These are phyloP conservation scores for Lagenaria siceraria DNA, from an alignment of 306 rosid genomes.

Conservation along the genomic window DNA sequence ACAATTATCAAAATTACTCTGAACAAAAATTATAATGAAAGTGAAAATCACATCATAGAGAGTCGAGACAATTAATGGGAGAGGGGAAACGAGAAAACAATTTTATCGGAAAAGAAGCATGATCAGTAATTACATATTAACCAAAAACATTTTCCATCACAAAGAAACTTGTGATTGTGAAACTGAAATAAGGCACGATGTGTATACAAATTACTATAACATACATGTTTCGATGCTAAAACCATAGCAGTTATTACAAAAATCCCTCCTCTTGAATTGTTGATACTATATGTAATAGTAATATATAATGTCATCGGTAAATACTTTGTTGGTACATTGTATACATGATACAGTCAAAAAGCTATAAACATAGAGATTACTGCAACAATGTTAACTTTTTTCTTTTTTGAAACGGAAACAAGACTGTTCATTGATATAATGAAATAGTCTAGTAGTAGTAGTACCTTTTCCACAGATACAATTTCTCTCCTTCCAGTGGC, in stretches of 20 bases:
- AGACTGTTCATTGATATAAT: no score
- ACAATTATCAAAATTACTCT: not conserved
- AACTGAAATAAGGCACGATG: not conserved
- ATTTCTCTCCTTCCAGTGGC: slow-evolving; percentile 9
- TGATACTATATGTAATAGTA: not conserved
- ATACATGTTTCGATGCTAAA: not conserved
- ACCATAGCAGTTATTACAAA: not conserved
- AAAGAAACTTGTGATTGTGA: not conserved
- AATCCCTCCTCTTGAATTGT: not conserved
- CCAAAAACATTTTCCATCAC: not conserved
- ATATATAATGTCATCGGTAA: not conserved
- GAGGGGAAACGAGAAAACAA: not conserved
- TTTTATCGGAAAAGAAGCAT: not conserved
- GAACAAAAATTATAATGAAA: not conserved
- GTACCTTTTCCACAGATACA: slow-evolving; percentile 30
- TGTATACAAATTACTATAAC: not conserved
- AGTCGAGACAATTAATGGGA: not conserved
- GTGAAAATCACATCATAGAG: not conserved
- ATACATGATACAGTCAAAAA: not conserved
- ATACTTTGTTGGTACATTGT: not conserved
- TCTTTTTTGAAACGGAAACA: no score
- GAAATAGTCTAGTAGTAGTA: no score
- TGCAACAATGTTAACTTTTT: not conserved
- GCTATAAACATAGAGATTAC: slow-evolving; percentile 2
- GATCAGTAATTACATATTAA: not conserved